Evolutionary conservation across 345 rosid species (phyloP), one percentile per base, ranked within the genome.

Genomic region (Balakata baccata): DNA sequence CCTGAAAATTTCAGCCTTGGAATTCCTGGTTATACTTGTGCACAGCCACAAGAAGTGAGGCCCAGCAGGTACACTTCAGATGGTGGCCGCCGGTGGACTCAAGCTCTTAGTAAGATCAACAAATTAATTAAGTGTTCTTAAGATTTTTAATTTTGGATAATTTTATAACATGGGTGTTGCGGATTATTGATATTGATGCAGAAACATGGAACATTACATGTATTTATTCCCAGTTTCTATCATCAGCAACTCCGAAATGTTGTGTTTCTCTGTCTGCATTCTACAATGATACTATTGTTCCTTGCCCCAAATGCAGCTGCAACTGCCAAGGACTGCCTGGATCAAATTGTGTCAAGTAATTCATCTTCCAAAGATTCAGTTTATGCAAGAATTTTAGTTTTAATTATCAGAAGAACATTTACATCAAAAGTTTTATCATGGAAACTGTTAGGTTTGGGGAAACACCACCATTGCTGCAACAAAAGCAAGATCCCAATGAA

Each of bases 221-320:
- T 16, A 70, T 82, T 3, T 94, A 92, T 80, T 89, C 97, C 3
- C 94, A 87, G 69, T 79, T 80, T 76, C 17, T 84, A 70, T 81
- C 96, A 79, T 86, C 96, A 74, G 74, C 76, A 2, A 71, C 85
- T 23, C 98, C 97, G 16, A 89, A 81, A 64, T 94, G 98, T 70
- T 94, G 98, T 68, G 97, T 94, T 70, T 90, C 97, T 58, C 76
- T 92, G 72, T 92, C 98, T 11, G 85, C 93, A 6, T 92, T 94
- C 74, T 94, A 90, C 76, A 82, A 84, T 53, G 54, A 74, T 65
- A 82, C 86, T 14, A 84, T 94, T 13, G 88, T 89, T 59, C 86
- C 96, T 74, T 94, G 97, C 78, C 90, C 89, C 2, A 71, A 60
- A 12, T 94, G 94, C 81, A 90, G 93, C 73, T 94, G 97, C 69